phyloP scores from a whole-genome alignment of 441 rosid genomes.

The Monsonia emarginata region DNA sequence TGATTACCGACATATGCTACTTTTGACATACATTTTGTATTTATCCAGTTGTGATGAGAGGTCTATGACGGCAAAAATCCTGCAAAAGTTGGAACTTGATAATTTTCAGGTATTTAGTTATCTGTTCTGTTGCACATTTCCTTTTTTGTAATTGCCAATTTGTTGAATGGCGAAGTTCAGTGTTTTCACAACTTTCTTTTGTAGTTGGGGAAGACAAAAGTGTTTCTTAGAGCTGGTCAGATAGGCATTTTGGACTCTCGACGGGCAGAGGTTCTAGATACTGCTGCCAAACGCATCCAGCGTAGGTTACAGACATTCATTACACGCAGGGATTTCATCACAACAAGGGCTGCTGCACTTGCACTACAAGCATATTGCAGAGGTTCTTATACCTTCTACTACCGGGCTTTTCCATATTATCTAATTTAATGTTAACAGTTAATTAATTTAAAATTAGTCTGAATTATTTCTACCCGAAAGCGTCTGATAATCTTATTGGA shows the following conservation, averaged over 20 bases:
- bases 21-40: constrained; percentile 8
- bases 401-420: not conserved
- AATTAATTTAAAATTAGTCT: too few species aligned
- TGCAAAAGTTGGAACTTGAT: constrained; percentile 58
- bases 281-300: constrained; percentile 74
- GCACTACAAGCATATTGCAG: constrained; percentile 76
- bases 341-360: constrained; percentile 48
- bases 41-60: constrained; percentile 70
- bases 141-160: constrained; percentile 9
- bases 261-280: constrained; percentile 82
- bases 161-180: constrained; percentile 8
- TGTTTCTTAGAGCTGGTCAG: constrained; percentile 96
- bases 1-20: not conserved
- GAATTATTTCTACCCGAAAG: too few species aligned
- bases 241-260: constrained; percentile 77
- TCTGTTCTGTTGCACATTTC: constrained; percentile 2
- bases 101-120: constrained; percentile 67
- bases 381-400: constrained; percentile 36
- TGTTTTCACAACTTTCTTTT: constrained; percentile 16
- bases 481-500: too few species aligned
- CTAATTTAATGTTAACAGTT: not conserved
- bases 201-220: constrained; percentile 88
- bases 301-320: constrained; percentile 52
- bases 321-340: constrained; percentile 43
- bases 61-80: constrained; percentile 61